Evolutionary conservation across 345 rosid genomes (phyloP).

Genomic region (Iberis pinnata): DNA sequence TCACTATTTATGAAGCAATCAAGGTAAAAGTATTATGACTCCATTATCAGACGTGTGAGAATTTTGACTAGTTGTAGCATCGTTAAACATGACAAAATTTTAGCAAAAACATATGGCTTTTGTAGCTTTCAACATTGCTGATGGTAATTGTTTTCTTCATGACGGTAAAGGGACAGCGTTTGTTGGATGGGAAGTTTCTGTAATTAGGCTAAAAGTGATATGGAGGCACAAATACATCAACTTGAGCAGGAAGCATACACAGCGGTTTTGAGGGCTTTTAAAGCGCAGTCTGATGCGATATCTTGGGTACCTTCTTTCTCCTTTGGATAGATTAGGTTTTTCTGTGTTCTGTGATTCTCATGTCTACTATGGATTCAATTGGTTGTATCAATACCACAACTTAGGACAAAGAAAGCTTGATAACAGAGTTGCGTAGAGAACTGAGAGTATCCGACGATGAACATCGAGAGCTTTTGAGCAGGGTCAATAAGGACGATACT

Average conservation of each 20-base stretch:
- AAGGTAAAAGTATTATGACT: no score
- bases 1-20: no score
- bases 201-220: slow-evolving; percentile 38
- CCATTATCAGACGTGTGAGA: no score
- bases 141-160: background rate
- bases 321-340: slow-evolving; percentile 9
- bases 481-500: slow-evolving; percentile 66
- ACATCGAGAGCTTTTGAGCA: slow-evolving; percentile 75
- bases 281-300: slow-evolving; percentile 93
- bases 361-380: no score
- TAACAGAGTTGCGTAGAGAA: slow-evolving; percentile 81
- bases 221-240: slow-evolving; percentile 86
- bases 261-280: slow-evolving; percentile 77
- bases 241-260: slow-evolving; percentile 90
- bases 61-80: background rate
- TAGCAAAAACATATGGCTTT: no score
- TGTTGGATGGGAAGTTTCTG: no score
- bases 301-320: slow-evolving; percentile 54
- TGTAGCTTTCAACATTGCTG: no score
- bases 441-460: slow-evolving; percentile 76
- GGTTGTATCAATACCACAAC: no score
- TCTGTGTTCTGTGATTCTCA: slow-evolving; percentile 4
- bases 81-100: background rate
- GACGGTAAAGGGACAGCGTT: slow-evolving; percentile 6
- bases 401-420: slow-evolving; percentile 85